A percentile compares a stretch with the other conserved stretches of the same genome.
Conservation (phyloP, 208 protist species). For the Trypanosoma theileri region DNA sequence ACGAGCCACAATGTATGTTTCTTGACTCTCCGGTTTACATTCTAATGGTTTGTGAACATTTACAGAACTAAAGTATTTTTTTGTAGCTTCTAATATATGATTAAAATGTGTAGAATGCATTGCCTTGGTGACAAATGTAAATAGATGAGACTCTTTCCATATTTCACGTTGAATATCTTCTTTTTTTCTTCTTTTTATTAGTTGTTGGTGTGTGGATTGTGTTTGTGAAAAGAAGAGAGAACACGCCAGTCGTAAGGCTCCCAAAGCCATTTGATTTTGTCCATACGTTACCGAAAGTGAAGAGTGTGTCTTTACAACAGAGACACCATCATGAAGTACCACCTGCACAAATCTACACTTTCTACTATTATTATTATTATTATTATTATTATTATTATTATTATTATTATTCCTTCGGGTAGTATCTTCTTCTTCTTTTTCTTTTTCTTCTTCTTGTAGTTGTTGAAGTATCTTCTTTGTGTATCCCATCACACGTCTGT, state of each 20-base stretch:
- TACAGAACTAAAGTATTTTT: conserved; percentile 45
- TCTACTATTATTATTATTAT: not conserved
- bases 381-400: conserved; percentile 3
- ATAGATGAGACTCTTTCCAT: not conserved
- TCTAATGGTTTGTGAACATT: conserved; percentile 37
- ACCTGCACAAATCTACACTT: conserved; percentile 34
- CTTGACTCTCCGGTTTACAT: conserved; percentile 41
- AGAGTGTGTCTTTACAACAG: conserved; percentile 56
- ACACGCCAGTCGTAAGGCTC: conserved; percentile 48
- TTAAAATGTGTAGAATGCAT: conserved; percentile 53
- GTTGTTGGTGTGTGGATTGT: not conserved
- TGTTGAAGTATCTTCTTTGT: conserved; percentile 2
- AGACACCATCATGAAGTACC: conserved; percentile 75
- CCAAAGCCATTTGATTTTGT: conserved; percentile 76
- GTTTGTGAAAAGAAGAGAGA: conserved; percentile 37
- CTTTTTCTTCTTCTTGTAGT: not conserved
- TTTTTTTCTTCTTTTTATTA: not conserved
- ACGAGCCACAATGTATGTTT: conserved; percentile 58
- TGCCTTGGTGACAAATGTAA: conserved; percentile 64
- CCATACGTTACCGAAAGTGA: conserved; percentile 71
- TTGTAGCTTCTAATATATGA: conserved; percentile 31
- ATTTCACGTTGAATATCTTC: not conserved
- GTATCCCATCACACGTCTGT: conserved; percentile 26
- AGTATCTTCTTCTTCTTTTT: no score
- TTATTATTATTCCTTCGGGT: no score